phyloP scores from a whole-genome alignment of 495 filamentous ascomycete species.

The Penicillium goetzii region DNA sequence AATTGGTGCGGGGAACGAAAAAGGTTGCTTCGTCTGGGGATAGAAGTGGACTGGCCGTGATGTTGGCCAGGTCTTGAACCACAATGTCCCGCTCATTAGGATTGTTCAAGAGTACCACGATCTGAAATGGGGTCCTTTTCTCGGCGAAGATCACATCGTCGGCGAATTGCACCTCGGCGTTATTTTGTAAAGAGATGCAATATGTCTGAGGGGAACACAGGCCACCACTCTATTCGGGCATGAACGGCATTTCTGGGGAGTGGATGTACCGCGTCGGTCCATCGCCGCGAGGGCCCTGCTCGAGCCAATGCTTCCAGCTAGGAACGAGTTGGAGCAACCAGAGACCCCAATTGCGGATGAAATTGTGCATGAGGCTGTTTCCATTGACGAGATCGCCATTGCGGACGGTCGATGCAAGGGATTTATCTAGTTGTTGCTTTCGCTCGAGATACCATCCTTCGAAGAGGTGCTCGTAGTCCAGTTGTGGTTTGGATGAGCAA shows the following conservation, averaged over 20 bases:
- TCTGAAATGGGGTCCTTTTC: conserved; percentile 10
- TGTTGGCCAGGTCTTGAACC: conserved; percentile 4
- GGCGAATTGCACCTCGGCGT: conserved; percentile 16
- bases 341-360: conserved; percentile 40
- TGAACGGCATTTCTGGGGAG: conserved; percentile 36
- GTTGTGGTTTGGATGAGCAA: conserved; percentile 30
- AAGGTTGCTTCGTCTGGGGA: conserved; percentile 12
- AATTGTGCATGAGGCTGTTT: conserved; percentile 28
- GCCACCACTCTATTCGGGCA: conserved; percentile 17
- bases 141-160: conserved; percentile 21
- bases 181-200: conserved; percentile 4
- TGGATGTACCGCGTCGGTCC: conserved; percentile 35
- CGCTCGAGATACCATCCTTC: conserved; percentile 43
- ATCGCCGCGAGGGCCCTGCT: conserved; percentile 32
- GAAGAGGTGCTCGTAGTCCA: conserved; percentile 22
- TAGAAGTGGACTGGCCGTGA: background rate
- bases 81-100: conserved; percentile 1
- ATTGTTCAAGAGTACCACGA: conserved; percentile 11
- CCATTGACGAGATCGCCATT: conserved; percentile 43
- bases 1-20: conserved; percentile 11
- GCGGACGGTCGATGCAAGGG: conserved; percentile 36
- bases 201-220: conserved; percentile 19
- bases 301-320: conserved; percentile 29
- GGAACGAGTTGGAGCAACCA: conserved; percentile 40
- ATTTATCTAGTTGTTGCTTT: conserved; percentile 44